These are phyloP conservation scores for Cytospora mali DNA, from an alignment of 2,329 filamentous ascomycete genomes.

Conservation along the genomic window DNA sequence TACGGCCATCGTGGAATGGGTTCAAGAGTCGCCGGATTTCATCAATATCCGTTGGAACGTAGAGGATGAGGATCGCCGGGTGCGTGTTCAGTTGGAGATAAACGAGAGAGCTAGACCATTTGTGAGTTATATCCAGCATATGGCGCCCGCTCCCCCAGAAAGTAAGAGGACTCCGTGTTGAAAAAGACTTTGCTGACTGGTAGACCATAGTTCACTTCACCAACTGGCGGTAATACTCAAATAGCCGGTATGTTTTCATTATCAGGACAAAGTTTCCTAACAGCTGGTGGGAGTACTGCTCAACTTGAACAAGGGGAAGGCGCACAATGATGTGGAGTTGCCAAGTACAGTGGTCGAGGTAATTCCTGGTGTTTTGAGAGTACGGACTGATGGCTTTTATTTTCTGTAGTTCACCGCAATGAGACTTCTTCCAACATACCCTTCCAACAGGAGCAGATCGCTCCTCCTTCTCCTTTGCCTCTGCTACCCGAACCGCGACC, in stretches of 20 bases:
- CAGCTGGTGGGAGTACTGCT: conserved; percentile 4
- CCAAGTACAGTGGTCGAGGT: conserved; percentile 22
- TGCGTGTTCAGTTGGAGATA: conserved; percentile 47
- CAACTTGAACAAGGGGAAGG: conserved; percentile 13
- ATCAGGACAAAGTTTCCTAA: conserved; percentile 1
- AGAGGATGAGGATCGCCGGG: conserved; percentile 57
- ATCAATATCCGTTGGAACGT: conserved; percentile 62
- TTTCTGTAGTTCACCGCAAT: conserved; percentile 26
- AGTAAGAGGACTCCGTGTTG: background rate
- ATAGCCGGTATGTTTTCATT: conserved; percentile 23
- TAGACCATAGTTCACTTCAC: conserved; percentile 2
- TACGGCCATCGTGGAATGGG: conserved; percentile 54
- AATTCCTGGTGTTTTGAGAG: conserved; percentile 12
- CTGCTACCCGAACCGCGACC: conserved; percentile 18
- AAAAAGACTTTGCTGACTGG: conserved; percentile 1
- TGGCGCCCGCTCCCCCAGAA: background rate
- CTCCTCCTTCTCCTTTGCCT: conserved; percentile 29
- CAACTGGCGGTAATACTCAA: conserved; percentile 7
- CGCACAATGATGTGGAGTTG: conserved; percentile 2
- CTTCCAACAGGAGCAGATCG: conserved; percentile 11
- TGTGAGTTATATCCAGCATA: conserved; percentile 35
- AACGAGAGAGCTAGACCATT: conserved; percentile 49
- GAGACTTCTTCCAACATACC: conserved; percentile 18
- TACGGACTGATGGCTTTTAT: conserved; percentile 32
- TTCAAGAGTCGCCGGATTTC: conserved; percentile 54